Base-by-base conservation (phyloP, 768 basidiomycete genomes). In the Mycena maculata region DNA sequence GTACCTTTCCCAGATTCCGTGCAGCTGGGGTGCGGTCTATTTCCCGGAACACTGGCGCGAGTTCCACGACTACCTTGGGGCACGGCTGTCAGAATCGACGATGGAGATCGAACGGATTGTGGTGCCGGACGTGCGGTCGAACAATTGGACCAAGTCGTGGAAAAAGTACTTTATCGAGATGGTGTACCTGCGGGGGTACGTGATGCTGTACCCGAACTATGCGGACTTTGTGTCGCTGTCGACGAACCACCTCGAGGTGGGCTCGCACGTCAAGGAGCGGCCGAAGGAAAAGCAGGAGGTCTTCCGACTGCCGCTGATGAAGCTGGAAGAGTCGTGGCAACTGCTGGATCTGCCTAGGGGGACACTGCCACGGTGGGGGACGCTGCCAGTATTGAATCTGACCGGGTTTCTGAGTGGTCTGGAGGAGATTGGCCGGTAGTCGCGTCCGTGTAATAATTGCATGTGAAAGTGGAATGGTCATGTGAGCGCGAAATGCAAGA, bases 1-100 rank as follows among this genome's bases (percentile, higher is more conserved):
- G 0, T 96, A 94, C 76, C 86, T 96, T 45, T 94, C 93, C 0
- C 91, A 93, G 64, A 88, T 94, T 12, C 95, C 94, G 0, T 95
- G 94, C 77, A 94, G 92, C 78, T 96, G 94, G 94, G 95, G 94
- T 16, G 94, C 93, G 2, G 83, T 94, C 39, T 96, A 95, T 80
- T 96, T 96, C 74, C 94, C 95, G 13, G 87, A 93, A 69, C 90
- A 91, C 72, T 95, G 94, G 94, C 86, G 89, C 71, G 92, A 93
- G 75, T 96, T 95, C 76, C 93, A 96, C 78, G 78, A 81, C 55
- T 95, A 93, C 75, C 88, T 95, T 68, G 71, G 87, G 41, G 74
- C 84, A n/a, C 89, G 94, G 28, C 85, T 94, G n/a, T 84, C 88
- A n/a, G 86, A 87, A 60, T 48, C 67, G 42, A 66, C 76, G 65